Base-by-base conservation (phyloP, 495 filamentous ascomycete species). In the Trichocladium antarcticum region DNA sequence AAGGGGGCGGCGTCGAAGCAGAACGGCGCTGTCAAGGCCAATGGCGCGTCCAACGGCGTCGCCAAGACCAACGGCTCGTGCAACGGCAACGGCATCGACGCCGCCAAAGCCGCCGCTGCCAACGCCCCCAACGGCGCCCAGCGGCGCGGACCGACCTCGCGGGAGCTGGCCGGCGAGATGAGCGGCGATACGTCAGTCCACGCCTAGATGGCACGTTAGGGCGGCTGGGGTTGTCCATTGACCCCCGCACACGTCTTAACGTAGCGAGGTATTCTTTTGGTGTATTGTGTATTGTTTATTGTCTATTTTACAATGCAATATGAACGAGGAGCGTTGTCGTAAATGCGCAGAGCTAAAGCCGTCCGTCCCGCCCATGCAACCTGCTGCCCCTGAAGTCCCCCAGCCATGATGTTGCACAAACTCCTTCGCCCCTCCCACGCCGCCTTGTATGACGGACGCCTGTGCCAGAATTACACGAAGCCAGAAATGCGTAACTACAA, bases 161-260 rank as follows among this genome's bases (percentile, higher is more conserved):
- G 73, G 36, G 72, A 75, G 45, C 38, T 77, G 60, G 68, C 66
- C 51, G 74, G 73, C 34, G 72, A 75, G 67, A 74, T 74, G 73
- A 68, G 71, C 52, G 73, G 72, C 34, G 73, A 76, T 70, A 76
- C 73, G 47, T 37, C 45, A 16, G 42, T 49, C 45, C 15, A 39
- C 8, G 34, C n/a, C 39, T 49, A 28, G 28, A 12, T 3, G 10
- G 39, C 14, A n/a, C 21, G 22, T 46, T 29, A 29, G 6, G 5
- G 39, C 5, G 32, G 6, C n/a, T 37, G 17, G 10, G 11, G 27
- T 38, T 38, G 37, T n/a, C n/a, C n/a, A n/a, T n/a, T n/a, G n/a
- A n/a, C n/a, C n/a, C n/a, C n/a, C n/a, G n/a, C n/a, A n/a, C n/a
- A n/a, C n/a, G n/a, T n/a, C n/a, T n/a, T 37, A 17, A 15, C 24